These are phyloP conservation scores for Austroboletus sp. DNA, from an alignment of 1,284 basidiomycete species.

Conservation along the genomic window DNA sequence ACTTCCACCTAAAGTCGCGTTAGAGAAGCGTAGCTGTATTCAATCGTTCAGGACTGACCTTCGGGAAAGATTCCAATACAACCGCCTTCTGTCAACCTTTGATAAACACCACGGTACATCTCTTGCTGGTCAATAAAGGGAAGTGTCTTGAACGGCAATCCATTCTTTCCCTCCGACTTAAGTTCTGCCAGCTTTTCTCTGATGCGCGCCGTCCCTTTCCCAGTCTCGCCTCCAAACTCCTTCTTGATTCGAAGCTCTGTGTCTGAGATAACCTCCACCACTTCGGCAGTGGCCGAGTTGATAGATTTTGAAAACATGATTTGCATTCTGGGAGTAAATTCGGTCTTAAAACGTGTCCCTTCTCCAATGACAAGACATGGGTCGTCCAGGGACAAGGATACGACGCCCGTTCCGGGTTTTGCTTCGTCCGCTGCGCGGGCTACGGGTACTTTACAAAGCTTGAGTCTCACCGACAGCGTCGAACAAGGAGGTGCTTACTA, in stretches of 20 bases:
- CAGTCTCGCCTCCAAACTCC: constrained; percentile 79
- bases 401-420: constrained; percentile 68
- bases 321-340: constrained; percentile 79
- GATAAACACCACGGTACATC: constrained; percentile 93
- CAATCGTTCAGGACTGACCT: constrained; percentile 45
- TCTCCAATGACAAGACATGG: constrained; percentile 75
- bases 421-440: constrained; percentile 87
- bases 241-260: constrained; percentile 80
- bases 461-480: constrained; percentile 8
- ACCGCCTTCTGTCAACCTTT: constrained; percentile 79
- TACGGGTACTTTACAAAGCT: constrained; percentile 69
- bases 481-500: constrained; percentile 54
- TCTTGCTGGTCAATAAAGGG: constrained; percentile 88
- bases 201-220: constrained; percentile 68
- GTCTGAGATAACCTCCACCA: constrained; percentile 86
- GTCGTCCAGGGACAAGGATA: constrained; percentile 71
- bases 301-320: constrained; percentile 83
- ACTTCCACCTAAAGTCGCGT: constrained; percentile 66
- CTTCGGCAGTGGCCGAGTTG: constrained; percentile 74
- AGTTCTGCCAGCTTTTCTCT: constrained; percentile 60
- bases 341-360: constrained; percentile 71
- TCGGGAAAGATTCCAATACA: constrained; percentile 96
- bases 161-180: constrained; percentile 48
- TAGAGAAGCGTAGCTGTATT: constrained; percentile 4
- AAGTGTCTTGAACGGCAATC: constrained; percentile 70